A percentile compares a stretch with the other conserved stretches of the same genome.
Conservation (phyloP, 352 stramenopile species). For the Globisporangium apiculatum region DNA sequence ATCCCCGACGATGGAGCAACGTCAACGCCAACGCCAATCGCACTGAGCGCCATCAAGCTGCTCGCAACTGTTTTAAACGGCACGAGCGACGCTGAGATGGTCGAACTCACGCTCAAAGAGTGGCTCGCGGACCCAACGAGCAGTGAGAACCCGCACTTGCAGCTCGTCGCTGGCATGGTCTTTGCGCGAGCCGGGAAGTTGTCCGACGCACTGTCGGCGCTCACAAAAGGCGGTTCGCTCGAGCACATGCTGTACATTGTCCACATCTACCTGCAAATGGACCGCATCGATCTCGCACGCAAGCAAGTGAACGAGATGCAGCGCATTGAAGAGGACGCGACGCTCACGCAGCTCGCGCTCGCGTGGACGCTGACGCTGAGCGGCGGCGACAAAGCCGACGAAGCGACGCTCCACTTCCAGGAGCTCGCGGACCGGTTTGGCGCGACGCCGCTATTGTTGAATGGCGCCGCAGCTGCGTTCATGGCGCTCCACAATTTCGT, state of each 20-base stretch:
- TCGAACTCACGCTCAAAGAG: constrained; percentile 88
- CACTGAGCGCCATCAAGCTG: constrained; percentile 81
- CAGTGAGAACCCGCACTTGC: constrained; percentile 85
- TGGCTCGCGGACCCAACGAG: constrained; percentile 81
- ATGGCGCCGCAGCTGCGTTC: constrained; percentile 87
- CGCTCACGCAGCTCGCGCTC: constrained; percentile 90
- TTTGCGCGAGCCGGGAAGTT: constrained; percentile 89
- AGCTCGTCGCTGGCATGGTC: constrained; percentile 92
- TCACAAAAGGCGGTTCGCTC: constrained; percentile 87
- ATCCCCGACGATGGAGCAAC: constrained; percentile 68
- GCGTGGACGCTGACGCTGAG: constrained; percentile 86
- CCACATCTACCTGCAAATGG: constrained; percentile 89
- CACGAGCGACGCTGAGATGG: constrained; percentile 77
- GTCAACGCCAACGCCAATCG: constrained; percentile 62
- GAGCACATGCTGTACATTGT: constrained; percentile 90
- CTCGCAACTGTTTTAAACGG: constrained; percentile 78
- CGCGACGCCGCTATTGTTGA: constrained; percentile 88
- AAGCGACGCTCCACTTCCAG: constrained; percentile 91
- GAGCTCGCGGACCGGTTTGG: constrained; percentile 94
- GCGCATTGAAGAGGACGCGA: constrained; percentile 93
- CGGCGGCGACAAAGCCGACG: constrained; percentile 76
- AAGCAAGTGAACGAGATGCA: constrained; percentile 88
- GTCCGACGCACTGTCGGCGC: constrained; percentile 91
- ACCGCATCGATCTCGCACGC: constrained; percentile 90
- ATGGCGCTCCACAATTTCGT: constrained; percentile 90